These are phyloP conservation scores for Calocera cornea DNA, from an alignment of 768 basidiomycete species.

Conservation along the genomic window DNA sequence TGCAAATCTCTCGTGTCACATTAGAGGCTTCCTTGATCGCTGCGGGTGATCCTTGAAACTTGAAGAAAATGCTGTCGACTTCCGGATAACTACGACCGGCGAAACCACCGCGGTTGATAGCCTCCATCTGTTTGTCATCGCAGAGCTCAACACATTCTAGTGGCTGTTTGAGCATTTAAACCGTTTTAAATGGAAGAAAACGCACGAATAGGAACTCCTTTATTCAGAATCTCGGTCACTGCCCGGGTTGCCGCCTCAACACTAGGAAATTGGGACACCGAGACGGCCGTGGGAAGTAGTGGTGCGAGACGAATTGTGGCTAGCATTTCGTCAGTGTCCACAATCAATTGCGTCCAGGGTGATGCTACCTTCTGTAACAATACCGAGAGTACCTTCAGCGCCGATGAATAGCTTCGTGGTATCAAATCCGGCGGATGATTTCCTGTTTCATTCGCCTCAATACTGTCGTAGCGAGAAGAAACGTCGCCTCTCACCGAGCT, in stretches of 20 bases:
- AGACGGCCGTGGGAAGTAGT: slow-evolving; percentile 66
- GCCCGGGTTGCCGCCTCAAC: slow-evolving; percentile 66
- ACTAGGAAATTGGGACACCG: slow-evolving; percentile 73
- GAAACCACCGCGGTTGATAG: slow-evolving; percentile 55
- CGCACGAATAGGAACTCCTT: slow-evolving; percentile 63
- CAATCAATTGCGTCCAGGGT: neutral
- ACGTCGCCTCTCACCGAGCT: slow-evolving; percentile 13
- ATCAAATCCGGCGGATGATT: slow-evolving; percentile 81
- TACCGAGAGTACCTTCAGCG: slow-evolving; percentile 78
- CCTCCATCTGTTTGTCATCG: slow-evolving; percentile 68
- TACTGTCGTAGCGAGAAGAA: neutral
- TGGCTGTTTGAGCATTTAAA: neutral
- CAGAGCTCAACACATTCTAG: slow-evolving; percentile 79
- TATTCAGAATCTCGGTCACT: slow-evolving; percentile 65
- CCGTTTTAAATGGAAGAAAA: slow-evolving; percentile 11
- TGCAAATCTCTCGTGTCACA: slow-evolving; percentile 45
- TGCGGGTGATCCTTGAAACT: slow-evolving; percentile 64
- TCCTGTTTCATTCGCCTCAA: slow-evolving; percentile 26
- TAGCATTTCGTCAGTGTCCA: slow-evolving; percentile 19
- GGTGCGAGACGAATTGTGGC: slow-evolving; percentile 76
- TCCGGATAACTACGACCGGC: slow-evolving; percentile 46
- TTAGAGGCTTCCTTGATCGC: slow-evolving; percentile 46
- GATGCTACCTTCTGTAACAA: slow-evolving; percentile 64
- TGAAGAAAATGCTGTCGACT: slow-evolving; percentile 77
- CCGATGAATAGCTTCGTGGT: slow-evolving; percentile 80